These are phyloP conservation scores for Lotmaria passim DNA, from an alignment of 208 protist species.

Conservation along the genomic window DNA sequence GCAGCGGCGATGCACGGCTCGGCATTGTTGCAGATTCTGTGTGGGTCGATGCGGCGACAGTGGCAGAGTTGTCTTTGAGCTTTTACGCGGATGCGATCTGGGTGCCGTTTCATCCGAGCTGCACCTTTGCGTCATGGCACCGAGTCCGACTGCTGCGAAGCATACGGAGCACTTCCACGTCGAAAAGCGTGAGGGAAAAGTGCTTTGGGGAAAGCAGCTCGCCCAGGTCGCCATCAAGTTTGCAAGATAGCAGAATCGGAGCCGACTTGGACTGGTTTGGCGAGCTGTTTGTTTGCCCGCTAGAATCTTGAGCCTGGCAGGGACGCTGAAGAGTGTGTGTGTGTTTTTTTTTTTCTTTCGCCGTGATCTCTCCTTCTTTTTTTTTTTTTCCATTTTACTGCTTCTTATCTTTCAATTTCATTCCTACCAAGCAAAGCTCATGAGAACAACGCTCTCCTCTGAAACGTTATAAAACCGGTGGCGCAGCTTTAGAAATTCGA, in stretches of 20 bases:
- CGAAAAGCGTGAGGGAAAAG: background rate
- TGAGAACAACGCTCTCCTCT: too few species aligned
- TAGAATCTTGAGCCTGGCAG: background rate
- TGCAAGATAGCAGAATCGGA: background rate
- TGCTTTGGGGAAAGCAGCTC: background rate
- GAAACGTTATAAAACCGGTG: too few species aligned
- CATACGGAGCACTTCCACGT: background rate
- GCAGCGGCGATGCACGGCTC: constrained; percentile 21
- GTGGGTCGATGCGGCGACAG: constrained; percentile 46
- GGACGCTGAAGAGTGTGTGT: too few species aligned
- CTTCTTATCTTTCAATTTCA: too few species aligned
- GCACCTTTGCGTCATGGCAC: constrained; percentile 14
- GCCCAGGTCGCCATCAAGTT: background rate
- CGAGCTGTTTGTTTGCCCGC: background rate
- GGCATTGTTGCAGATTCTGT: constrained; percentile 37
- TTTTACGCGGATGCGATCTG: constrained; percentile 55
- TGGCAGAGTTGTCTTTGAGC: constrained; percentile 28
- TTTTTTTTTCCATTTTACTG: background rate
- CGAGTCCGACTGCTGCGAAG: background rate
- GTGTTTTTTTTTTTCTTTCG: background rate
- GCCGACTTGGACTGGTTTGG: background rate
- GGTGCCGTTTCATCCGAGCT: constrained; percentile 9
- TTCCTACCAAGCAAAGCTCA: too few species aligned
- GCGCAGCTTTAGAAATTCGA: too few species aligned
- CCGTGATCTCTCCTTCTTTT: background rate